These are phyloP conservation scores for Fusarium camptoceras DNA, from an alignment of 2,329 filamentous ascomycete genomes.

Conservation along the genomic window DNA sequence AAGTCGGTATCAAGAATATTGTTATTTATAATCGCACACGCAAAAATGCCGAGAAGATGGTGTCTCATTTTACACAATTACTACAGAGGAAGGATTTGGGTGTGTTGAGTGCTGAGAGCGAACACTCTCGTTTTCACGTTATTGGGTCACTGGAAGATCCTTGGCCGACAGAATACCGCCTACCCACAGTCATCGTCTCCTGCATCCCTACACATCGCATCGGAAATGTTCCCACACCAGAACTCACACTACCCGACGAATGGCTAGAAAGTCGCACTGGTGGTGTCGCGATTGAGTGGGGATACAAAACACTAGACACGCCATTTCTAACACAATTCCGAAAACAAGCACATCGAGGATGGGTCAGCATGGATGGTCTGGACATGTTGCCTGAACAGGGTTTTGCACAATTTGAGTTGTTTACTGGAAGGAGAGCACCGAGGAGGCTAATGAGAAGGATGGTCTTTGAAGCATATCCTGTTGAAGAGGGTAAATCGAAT, in stretches of 20 bases:
- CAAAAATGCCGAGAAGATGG: slow-evolving; percentile 74
- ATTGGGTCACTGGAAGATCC: slow-evolving; percentile 67
- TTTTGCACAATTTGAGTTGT: slow-evolving; percentile 84
- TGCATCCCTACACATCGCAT: slow-evolving; percentile 80
- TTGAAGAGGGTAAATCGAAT: slow-evolving; percentile 56
- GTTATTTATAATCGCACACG: slow-evolving; percentile 79
- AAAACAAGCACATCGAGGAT: slow-evolving; percentile 68
- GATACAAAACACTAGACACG: slow-evolving; percentile 79
- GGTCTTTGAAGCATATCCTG: slow-evolving; percentile 62
- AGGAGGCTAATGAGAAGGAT: slow-evolving; percentile 77
- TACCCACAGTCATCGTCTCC: slow-evolving; percentile 79
- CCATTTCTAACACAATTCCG: slow-evolving; percentile 77
- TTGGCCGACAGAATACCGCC: slow-evolving; percentile 73
- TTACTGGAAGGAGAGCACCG: slow-evolving; percentile 69
- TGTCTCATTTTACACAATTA: slow-evolving; percentile 74
- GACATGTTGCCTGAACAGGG: slow-evolving; percentile 83
- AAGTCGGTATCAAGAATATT: slow-evolving; percentile 80
- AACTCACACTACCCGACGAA: slow-evolving; percentile 74
- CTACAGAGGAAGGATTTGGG: slow-evolving; percentile 58
- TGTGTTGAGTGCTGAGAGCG: slow-evolving; percentile 56
- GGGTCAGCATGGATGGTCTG: slow-evolving; percentile 81
- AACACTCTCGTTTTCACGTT: slow-evolving; percentile 66
- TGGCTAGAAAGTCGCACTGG: slow-evolving; percentile 81
- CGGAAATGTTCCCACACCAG: slow-evolving; percentile 71
- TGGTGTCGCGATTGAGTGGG: slow-evolving; percentile 79